A percentile compares a stretch with the other conserved stretches of the same genome.
Evolutionary conservation across 805 yeast species (phyloP).

Genomic region (Kodamaea restingae): DNA sequence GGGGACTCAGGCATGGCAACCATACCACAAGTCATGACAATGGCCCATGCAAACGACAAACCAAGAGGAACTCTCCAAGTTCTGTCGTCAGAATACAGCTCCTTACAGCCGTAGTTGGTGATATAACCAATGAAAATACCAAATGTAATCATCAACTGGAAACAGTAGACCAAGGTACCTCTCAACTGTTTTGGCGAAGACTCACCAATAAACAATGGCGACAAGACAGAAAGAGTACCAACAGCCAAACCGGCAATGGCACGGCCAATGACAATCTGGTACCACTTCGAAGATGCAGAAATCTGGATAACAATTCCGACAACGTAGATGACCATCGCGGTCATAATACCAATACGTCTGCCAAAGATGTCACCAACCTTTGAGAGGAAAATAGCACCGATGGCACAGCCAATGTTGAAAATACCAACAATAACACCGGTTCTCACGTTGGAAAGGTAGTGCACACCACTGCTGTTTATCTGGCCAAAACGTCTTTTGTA

Average conservation of each 20-base stretch:
- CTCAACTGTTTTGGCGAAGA: conserved; percentile 25
- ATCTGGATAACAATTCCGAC: conserved; percentile 26
- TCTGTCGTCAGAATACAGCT: conserved; percentile 17
- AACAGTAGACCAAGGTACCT: conserved; percentile 27
- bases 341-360: conserved; percentile 22
- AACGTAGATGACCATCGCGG: conserved; percentile 23
- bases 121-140: conserved; percentile 27
- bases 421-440: conserved; percentile 25
- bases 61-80: conserved; percentile 29
- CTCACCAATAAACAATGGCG: conserved; percentile 26
- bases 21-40: conserved; percentile 22
- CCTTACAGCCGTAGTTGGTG: conserved; percentile 17
- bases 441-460: conserved; percentile 20
- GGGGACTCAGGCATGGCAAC: conserved; percentile 27
- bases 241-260: conserved; percentile 26
- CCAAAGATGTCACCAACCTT: conserved; percentile 23
- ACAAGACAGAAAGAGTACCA: conserved; percentile 23
- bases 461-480: conserved; percentile 13
- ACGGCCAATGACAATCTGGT: conserved; percentile 23
- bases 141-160: conserved; percentile 24
- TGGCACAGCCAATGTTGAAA: conserved; percentile 27
- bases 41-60: conserved; percentile 25
- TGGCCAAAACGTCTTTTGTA: conserved; percentile 20
- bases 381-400: conserved; percentile 25
- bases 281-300: conserved; percentile 20